phyloP scores from a whole-genome alignment of 1,284 basidiomycete genomes.

The Fistulinella cinereoalba region DNA sequence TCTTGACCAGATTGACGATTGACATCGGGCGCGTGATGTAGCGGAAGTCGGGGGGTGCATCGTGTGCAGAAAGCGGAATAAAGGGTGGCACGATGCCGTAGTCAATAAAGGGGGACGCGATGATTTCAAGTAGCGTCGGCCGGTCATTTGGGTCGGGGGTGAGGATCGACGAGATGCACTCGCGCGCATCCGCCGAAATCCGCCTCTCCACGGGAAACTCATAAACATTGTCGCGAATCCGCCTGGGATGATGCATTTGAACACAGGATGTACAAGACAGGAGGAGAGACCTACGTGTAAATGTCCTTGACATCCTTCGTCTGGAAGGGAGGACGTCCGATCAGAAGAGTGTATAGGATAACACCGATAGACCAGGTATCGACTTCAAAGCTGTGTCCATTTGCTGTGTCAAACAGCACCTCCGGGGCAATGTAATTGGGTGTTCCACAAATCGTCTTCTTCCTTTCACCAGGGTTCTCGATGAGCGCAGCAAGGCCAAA shows the following conservation, averaged over 20 bases:
- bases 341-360: constrained; percentile 91
- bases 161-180: constrained; percentile 83
- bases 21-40: constrained; percentile 62
- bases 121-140: constrained; percentile 83
- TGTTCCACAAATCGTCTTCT: constrained; percentile 98
- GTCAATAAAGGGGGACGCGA: constrained; percentile 85
- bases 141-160: constrained; percentile 79
- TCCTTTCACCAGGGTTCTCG: constrained; percentile 92
- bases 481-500: constrained; percentile 97
- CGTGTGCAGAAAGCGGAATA: constrained; percentile 78
- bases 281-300: constrained; percentile 65
- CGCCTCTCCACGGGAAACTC: constrained; percentile 82
- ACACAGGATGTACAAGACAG: background rate
- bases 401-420: constrained; percentile 92
- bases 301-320: constrained; percentile 96
- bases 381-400: constrained; percentile 97
- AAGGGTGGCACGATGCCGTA: constrained; percentile 77
- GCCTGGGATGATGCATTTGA: constrained; percentile 46
- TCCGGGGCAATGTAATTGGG: constrained; percentile 99
- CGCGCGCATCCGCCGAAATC: constrained; percentile 71
- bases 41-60: constrained; percentile 71
- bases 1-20: constrained; percentile 65
- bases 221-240: constrained; percentile 93
- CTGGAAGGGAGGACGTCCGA: constrained; percentile 96
- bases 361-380: constrained; percentile 98